Conservation (phyloP, 2,329 filamentous ascomycete species). For the Aplosporella prunicola region DNA sequence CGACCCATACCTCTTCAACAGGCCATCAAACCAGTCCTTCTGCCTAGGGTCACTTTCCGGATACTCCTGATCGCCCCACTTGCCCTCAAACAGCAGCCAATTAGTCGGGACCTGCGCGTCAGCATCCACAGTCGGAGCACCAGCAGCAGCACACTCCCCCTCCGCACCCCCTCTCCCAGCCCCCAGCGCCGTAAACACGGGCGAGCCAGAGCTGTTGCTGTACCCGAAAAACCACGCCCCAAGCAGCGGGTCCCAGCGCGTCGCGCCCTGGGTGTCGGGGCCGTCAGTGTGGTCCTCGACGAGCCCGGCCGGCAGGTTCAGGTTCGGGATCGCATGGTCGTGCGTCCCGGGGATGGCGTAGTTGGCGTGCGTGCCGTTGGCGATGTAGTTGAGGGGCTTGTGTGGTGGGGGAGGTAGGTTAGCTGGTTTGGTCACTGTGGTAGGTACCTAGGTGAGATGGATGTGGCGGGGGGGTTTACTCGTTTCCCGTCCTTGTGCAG, state of each 20-base stretch:
- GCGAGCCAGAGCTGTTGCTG: conserved; percentile 19
- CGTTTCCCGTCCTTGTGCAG: conserved; percentile 45
- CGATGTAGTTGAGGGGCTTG: conserved; percentile 48
- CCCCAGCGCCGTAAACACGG: conserved; percentile 41
- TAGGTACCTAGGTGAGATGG: too few species aligned
- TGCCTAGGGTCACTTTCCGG: conserved; percentile 42
- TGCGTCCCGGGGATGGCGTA: conserved; percentile 52
- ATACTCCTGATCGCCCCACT: conserved; percentile 55
- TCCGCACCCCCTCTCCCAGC: too few species aligned
- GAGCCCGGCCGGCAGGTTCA: conserved; percentile 45
- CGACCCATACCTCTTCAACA: conserved; percentile 39
- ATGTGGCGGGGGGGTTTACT: conserved; percentile 14
- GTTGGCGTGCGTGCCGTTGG: conserved; percentile 54
- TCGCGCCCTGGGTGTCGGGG: conserved; percentile 46
- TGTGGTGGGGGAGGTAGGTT: too few species aligned
- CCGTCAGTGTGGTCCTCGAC: conserved; percentile 46
- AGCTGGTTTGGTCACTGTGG: too few species aligned
- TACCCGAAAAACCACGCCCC: conserved; percentile 50
- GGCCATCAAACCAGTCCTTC: conserved; percentile 30
- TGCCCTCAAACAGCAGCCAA: conserved; percentile 48
- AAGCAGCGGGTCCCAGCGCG: conserved; percentile 51
- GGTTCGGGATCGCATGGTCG: conserved; percentile 53
- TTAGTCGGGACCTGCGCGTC: conserved; percentile 39
- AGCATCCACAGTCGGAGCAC: too few species aligned
- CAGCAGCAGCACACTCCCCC: too few species aligned